Evolutionary conservation across 805 yeast species (phyloP).

Genomic region (Lipomyces lipofer): DNA sequence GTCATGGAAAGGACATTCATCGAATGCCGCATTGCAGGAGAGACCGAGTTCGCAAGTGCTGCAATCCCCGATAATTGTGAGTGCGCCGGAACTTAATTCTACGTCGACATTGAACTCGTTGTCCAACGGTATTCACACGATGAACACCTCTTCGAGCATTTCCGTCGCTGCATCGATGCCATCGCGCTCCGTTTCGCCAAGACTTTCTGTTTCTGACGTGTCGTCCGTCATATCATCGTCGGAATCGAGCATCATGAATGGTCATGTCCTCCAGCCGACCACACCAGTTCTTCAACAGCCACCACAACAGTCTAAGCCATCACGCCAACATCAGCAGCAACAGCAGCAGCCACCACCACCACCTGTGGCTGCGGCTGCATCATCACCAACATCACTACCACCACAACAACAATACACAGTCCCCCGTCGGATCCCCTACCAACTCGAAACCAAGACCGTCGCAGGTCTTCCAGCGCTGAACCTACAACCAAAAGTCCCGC

Average conservation of each 20-base stretch:
- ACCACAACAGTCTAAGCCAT: neutral
- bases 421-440: constrained; percentile 16
- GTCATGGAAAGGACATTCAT: too few relatives aligned
- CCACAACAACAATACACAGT: neutral
- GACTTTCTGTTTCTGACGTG: neutral
- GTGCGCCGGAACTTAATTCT: too few relatives aligned
- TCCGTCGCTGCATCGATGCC: too few relatives aligned
- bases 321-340: neutral
- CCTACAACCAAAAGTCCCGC: constrained; percentile 7
- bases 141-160: too few relatives aligned
- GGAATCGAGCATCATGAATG: neutral
- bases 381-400: neutral
- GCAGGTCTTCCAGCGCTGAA: constrained; percentile 25
- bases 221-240: neutral
- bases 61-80: too few relatives aligned
- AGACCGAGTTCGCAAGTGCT: too few relatives aligned
- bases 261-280: neutral
- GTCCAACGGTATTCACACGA: too few relatives aligned
- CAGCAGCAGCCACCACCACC: constrained; percentile 1
- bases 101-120: too few relatives aligned
- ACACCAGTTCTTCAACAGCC: neutral
- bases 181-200: neutral
- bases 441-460: constrained; percentile 24
- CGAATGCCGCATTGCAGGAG: too few relatives aligned
- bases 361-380: too few relatives aligned